Base-by-base conservation (phyloP, 129 eudicot genomes). In the carrot (Daucus carota) region DNA sequence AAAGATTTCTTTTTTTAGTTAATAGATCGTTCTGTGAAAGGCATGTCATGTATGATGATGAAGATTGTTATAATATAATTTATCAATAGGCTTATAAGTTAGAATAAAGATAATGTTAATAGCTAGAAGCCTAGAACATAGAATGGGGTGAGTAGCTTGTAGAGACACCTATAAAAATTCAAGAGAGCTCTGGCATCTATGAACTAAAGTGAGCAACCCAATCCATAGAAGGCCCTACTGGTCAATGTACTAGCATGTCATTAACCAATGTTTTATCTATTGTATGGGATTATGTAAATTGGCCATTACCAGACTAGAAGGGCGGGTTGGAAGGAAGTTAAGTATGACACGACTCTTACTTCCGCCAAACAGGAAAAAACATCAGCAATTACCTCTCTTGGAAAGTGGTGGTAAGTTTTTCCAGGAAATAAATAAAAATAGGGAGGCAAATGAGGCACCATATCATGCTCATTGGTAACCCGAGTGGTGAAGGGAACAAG, bases 371-470 rank as follows among this genome's bases (percentile, higher is more conserved):
- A 26, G 69, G 28, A 66, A 13, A 73, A 74, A 59, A 75, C 44
- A 73, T 72, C 20, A 72, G 20, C 31, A 8, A 22, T 89, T 75
- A 94, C 99, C 97, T 95, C 97, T 85, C 91, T 80, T 54, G 97
- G 96, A 77, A 91, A 89, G 79, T 95, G 99, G 73, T 79, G 97
- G 73, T 91, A 95, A 0, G 96, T 91, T 78, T 91, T 95, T 60
- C 85, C 88, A 6, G 96, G 92, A 74, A 95, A 95, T 67, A 76
- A 81, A 74, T 57, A 78, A 87, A 87, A 95, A 81, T 91, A 95
- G 0, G 97, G 99, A 54, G 99, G 99, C 87, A 95, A 80, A 83
- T 95, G 99, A 45, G 99, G 97, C 54, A 95, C 99, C 34, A 91
- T 73, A 84, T 95, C 99, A 50, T 91, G 92, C 34, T 82, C 92